Percentiles rank a stretch among this genome's conserved stretches.
phyloP scores from a whole-genome alignment of 352 stramenopile genomes.

The Pythium sukuiense region DNA sequence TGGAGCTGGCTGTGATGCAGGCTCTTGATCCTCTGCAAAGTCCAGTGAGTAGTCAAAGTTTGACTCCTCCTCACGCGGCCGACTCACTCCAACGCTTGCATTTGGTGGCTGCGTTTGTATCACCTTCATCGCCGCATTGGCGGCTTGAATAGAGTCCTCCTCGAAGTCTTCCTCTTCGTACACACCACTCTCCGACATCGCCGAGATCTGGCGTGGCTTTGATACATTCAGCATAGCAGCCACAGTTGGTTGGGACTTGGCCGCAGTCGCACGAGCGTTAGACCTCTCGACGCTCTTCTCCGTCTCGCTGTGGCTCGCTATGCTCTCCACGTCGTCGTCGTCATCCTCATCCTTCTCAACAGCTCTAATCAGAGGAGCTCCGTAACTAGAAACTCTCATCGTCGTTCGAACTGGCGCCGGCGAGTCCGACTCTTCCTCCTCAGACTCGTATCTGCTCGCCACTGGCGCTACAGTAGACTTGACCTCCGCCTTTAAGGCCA shows the following conservation, averaged over 20 bases:
- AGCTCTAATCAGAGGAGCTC: neutral
- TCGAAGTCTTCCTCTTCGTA: constrained; percentile 64
- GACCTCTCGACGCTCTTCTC: constrained; percentile 20
- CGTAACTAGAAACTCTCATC: neutral
- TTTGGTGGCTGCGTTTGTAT: neutral
- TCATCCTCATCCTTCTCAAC: constrained; percentile 10
- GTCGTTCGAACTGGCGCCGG: neutral
- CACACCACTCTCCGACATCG: constrained; percentile 39
- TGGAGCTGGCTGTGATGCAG: neutral
- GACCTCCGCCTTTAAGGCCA: neutral
- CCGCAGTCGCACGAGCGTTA: neutral
- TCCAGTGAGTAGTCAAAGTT: constrained; percentile 77
- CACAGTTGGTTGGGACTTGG: neutral
- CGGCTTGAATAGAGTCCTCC: constrained; percentile 34
- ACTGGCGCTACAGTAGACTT: neutral
- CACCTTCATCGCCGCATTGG: no score
- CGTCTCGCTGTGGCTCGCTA: constrained; percentile 38
- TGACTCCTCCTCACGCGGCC: constrained; percentile 18
- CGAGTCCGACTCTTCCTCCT: neutral
- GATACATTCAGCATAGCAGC: neutral
- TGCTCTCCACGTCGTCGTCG: constrained; percentile 32
- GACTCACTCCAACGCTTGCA: neutral
- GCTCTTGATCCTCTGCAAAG: constrained; percentile 51
- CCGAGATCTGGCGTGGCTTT: constrained; percentile 10
- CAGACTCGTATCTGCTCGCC: neutral